phyloP scores from a whole-genome alignment of 2,329 filamentous ascomycete species.

The Scedosporium apiospermum region DNA sequence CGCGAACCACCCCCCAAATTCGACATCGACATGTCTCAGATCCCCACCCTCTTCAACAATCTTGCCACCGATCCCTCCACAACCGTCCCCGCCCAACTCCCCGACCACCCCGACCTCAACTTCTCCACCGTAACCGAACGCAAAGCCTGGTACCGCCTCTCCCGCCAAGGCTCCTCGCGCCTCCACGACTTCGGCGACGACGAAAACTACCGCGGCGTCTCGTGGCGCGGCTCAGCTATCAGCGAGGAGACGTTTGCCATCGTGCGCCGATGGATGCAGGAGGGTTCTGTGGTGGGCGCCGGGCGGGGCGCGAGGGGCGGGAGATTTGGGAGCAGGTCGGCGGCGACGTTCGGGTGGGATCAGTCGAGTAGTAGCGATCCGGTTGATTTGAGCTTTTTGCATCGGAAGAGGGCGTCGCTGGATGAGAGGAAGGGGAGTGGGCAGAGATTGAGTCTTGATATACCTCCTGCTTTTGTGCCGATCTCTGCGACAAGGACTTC shows the following conservation, averaged over 20 bases:
- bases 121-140: constrained; percentile 48
- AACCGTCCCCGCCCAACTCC: constrained; percentile 20
- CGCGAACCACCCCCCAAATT: neutral
- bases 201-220: constrained; percentile 49
- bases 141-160: constrained; percentile 56
- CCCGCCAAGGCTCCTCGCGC: constrained; percentile 48
- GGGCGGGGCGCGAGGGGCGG: constrained; percentile 30
- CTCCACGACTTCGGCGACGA: constrained; percentile 48
- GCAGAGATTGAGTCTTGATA: constrained; percentile 2
- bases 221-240: constrained; percentile 45
- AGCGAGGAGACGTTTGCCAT: constrained; percentile 46
- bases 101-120: constrained; percentile 40
- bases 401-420: constrained; percentile 5
- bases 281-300: constrained; percentile 34
- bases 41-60: constrained; percentile 13
- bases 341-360: constrained; percentile 15
- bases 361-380: constrained; percentile 10
- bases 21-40: constrained; percentile 7
- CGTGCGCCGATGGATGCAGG: constrained; percentile 57
- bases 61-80: constrained; percentile 20
- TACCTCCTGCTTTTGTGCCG: constrained; percentile 1
- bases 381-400: constrained; percentile 11
- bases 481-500: constrained; percentile 11
- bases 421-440: constrained; percentile 26
- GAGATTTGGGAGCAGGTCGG: constrained; percentile 40